phyloP scores from a whole-genome alignment of 2,329 filamentous ascomycete species.

The Colletotrichum trifolii region DNA sequence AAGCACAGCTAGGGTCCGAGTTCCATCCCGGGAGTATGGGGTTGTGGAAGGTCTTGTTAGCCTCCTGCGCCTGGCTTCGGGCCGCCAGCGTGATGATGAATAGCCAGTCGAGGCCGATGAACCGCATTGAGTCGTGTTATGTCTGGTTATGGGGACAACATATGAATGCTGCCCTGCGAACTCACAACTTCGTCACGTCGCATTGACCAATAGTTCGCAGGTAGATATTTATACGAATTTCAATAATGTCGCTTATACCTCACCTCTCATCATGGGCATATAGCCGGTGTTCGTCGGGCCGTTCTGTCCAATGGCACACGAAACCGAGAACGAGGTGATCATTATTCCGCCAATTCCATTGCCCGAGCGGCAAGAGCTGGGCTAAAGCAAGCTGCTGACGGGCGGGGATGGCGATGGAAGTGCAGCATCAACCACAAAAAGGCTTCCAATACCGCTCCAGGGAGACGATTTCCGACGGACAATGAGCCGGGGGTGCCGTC shows the following conservation, averaged over 20 bases:
- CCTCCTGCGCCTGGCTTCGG: constrained; percentile 2
- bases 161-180: no score
- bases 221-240: neutral
- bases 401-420: neutral
- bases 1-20: constrained; percentile 58
- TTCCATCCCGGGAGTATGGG: constrained; percentile 62
- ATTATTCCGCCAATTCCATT: constrained; percentile 25
- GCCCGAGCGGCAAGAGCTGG: neutral
- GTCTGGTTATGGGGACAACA: neutral
- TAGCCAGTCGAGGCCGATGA: constrained; percentile 21
- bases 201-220: neutral
- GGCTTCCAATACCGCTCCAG: no score
- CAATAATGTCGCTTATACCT: neutral
- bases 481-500: no score
- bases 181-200: no score
- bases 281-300: neutral
- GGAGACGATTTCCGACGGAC: no score
- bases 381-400: neutral
- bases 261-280: neutral
- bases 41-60: constrained; percentile 44
- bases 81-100: constrained; percentile 11
- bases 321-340: constrained; percentile 10
- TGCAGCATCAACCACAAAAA: no score
- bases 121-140: constrained; percentile 3
- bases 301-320: neutral